Base-by-base conservation (phyloP, 140 eudicot genomes). In the Senecio squalidus region DNA sequence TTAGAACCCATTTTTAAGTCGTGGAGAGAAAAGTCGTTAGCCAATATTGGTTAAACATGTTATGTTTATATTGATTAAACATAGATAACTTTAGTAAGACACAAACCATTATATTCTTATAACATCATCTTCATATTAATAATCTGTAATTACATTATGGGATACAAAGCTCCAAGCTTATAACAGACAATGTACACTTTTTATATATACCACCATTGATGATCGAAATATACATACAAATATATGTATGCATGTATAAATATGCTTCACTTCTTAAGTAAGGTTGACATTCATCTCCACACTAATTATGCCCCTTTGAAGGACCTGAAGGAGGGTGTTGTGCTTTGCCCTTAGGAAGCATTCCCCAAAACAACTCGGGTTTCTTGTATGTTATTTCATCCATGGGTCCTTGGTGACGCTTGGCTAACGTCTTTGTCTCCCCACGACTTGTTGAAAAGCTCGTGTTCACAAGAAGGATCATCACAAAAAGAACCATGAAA, bases 251-350 rank as follows among this genome's bases (percentile, higher is more conserved):
- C 23, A 50, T 38, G 40, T 27, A n/a, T 8, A 6, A 20, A 13
- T 41, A 68, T 33, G 9, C 14, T 25, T 52, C 55, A 41, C 45
- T 51, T 38, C 11, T n/a, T n/a, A n/a, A n/a, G n/a, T n/a, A n/a
- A n/a, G n/a, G n/a, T n/a, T n/a, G n/a, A 16, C 27, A 7, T 13
- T 49, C 14, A 57, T 31, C 22, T 36, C 21, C n/a, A 15, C 55
- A 9, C 23, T 48, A 48, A 51, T 68, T 1, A 57, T 71, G 76
- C 3, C 31, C 3, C 53, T 3, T 63, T 24, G 76, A 71, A 44
- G 76, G 76, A 71, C 70, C 76, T 4, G 76, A 54, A 71, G 76
- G 76, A 24, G 76, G 71, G 40, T n/a, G 5, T 7, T 18, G 34
- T 9, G 9, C 8, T n/a, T n/a, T 54, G 59, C 51, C 64, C 45